Evolutionary conservation across 306 rosid species (phyloP), one percentile per base, ranked within the genome.

Genomic region (Sophora flavescens): DNA sequence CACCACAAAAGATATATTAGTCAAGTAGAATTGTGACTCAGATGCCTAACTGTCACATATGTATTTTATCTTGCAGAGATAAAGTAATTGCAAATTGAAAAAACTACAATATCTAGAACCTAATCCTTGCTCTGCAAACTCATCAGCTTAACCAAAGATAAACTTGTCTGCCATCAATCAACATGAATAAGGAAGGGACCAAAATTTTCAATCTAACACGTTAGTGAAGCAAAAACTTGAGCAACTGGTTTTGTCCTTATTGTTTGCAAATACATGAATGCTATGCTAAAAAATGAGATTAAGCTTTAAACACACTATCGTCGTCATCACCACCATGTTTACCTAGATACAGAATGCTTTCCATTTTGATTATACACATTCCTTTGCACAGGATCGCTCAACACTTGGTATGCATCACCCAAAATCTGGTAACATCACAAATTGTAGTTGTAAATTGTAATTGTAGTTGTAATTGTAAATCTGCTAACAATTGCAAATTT

Each of bases 381-480:
- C 78, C 96, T 88, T 76, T 89, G 93, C 32, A 68, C 83, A 14
- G 99, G 90, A 83, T 92, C 97, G 69, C 97, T 89, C 84, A 92
- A 87, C 63, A 95, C 92, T 72, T 90, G 97, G 80, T 95, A 95
- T 0, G 99, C 99, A 86, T 92, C 97, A 3, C 99, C 92, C 58
- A 95, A 80, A 56, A 79, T 87, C 97, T 95, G 78, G 32, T 44
- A 72, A 73, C 32, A 60, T 15, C 64, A 57, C 48, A 64, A 51
- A 12, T 28, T n/a, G n/a, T n/a, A n/a, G n/a, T n/a, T n/a, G n/a
- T n/a, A n/a, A n/a, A n/a, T n/a, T n/a, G n/a, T n/a, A n/a, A n/a
- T n/a, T n/a, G n/a, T n/a, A n/a, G n/a, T n/a, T n/a, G n/a, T n/a
- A n/a, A n/a, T n/a, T n/a, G n/a, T n/a, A n/a, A n/a, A n/a, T n/a